Evolutionary conservation across 78 protist genomes (phyloP).

Genomic region (Guillardia theta): DNA sequence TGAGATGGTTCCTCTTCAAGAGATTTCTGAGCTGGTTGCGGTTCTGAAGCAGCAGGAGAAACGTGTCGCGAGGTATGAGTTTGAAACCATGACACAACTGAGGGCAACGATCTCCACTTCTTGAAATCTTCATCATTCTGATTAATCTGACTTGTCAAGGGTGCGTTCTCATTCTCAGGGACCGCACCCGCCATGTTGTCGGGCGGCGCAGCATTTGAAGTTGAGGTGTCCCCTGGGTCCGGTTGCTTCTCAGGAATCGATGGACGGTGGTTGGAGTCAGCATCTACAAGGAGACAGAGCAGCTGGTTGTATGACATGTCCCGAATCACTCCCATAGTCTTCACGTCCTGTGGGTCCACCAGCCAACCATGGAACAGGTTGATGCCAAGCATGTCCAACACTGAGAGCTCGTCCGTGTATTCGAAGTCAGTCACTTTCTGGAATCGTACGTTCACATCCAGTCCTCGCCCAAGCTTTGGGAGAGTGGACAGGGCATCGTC

Average conservation of each 20-base stretch:
- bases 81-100: no score
- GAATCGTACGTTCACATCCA: constrained; percentile 55
- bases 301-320: neutral
- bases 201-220: no score
- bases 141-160: no score
- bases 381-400: constrained; percentile 42
- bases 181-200: no score
- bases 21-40: neutral
- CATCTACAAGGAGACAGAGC: neutral
- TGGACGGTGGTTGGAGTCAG: neutral
- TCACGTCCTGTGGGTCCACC: constrained; percentile 15
- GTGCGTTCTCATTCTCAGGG: no score
- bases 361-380: constrained; percentile 65
- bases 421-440: constrained; percentile 15
- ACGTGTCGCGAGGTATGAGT: no score
- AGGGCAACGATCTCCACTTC: no score
- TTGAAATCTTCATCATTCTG: no score
- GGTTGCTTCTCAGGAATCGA: no score
- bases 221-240: no score
- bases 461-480: constrained; percentile 37
- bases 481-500: neutral
- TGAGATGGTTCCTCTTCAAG: no score
- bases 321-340: neutral
- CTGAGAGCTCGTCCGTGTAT: neutral
- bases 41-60: neutral